These are phyloP conservation scores for Cladosporium velox DNA, from an alignment of 2,329 filamentous ascomycete genomes.

Conservation along the genomic window DNA sequence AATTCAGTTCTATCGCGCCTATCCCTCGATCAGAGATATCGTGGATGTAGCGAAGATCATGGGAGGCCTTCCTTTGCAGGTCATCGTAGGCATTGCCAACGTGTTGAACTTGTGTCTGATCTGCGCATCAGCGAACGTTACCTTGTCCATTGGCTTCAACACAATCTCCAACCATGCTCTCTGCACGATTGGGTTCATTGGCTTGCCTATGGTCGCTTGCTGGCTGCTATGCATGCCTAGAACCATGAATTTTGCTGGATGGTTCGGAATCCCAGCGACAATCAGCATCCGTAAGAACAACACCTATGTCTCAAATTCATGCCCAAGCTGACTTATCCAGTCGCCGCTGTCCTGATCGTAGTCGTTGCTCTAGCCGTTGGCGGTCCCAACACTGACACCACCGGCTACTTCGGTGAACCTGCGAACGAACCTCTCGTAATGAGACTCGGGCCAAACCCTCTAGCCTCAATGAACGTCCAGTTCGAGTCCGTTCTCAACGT, in stretches of 20 bases:
- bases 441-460: slow-evolving; percentile 10
- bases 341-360: slow-evolving; percentile 1
- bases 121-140: slow-evolving; percentile 23
- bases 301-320: neutral
- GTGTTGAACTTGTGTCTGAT: slow-evolving; percentile 25
- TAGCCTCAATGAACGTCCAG: slow-evolving; percentile 3
- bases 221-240: slow-evolving; percentile 23
- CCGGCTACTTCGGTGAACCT: slow-evolving; percentile 46
- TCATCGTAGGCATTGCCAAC: slow-evolving; percentile 20
- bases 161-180: slow-evolving; percentile 22
- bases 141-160: slow-evolving; percentile 23
- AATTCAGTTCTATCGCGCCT: slow-evolving; percentile 14
- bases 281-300: slow-evolving; percentile 10
- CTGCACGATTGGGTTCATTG: slow-evolving; percentile 23
- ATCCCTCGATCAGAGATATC: slow-evolving; percentile 13
- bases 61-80: slow-evolving; percentile 15
- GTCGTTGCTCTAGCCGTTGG: slow-evolving; percentile 65
- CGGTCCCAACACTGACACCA: slow-evolving; percentile 64
- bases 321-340: neutral
- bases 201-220: slow-evolving; percentile 23
- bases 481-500: slow-evolving; percentile 15
- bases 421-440: slow-evolving; percentile 2
- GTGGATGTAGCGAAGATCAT: slow-evolving; percentile 14
- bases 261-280: slow-evolving; percentile 22
- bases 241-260: slow-evolving; percentile 24